phyloP scores from a whole-genome alignment of 305 asterid species.

The Plantago coronopus region DNA sequence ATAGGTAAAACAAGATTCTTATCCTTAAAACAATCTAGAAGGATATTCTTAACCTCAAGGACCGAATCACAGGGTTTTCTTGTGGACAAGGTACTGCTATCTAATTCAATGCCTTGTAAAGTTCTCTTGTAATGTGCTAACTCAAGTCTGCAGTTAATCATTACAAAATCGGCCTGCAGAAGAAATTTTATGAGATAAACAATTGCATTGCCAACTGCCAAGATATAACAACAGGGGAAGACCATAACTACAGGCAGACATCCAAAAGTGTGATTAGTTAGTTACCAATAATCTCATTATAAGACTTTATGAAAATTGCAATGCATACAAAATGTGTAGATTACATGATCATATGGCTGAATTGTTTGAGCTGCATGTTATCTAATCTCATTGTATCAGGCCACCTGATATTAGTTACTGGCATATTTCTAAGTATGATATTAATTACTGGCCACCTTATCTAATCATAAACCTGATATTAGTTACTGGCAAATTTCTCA shows the following conservation, averaged over 20 bases:
- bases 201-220: neutral
- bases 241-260: neutral
- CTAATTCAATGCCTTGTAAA: conserved; percentile 40
- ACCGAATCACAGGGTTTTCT: conserved; percentile 20
- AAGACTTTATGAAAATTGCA: conserved; percentile 4
- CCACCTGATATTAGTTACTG: too few relatives aligned
- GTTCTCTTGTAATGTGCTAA: conserved; percentile 41
- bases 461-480: too few relatives aligned
- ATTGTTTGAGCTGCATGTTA: too few relatives aligned
- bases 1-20: conserved; percentile 37
- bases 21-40: conserved; percentile 52
- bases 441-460: too few relatives aligned
- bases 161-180: conserved; percentile 66
- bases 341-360: too few relatives aligned
- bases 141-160: conserved; percentile 58
- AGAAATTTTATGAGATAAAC: conserved; percentile 24
- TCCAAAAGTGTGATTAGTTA: neutral
- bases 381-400: too few relatives aligned
- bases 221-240: neutral
- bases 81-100: conserved; percentile 25
- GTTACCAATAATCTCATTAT: conserved; percentile 10
- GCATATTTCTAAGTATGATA: too few relatives aligned
- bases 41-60: conserved; percentile 52
- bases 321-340: neutral
- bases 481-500: neutral